Evolutionary conservation across 441 rosid genomes (phyloP).

Genomic region (Gossypium schwendimanii): DNA sequence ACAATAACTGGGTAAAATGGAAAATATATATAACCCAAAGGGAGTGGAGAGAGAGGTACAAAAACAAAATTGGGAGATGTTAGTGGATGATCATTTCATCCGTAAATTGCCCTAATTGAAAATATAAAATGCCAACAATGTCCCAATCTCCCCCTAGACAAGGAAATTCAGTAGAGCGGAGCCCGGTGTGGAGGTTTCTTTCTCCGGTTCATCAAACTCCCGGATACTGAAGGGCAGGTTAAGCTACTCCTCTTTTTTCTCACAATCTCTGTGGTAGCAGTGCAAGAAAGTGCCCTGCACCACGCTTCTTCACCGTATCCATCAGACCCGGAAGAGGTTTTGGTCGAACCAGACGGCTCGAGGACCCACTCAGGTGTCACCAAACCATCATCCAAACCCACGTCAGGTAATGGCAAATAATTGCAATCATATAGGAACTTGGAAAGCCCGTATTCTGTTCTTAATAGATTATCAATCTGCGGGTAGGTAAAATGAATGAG

Average conservation of each 20-base stretch:
- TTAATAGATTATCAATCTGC: conserved; percentile 51
- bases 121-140: not conserved
- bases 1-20: not conserved
- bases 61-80: conserved; percentile 20
- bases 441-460: conserved; percentile 55
- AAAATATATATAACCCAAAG: not conserved
- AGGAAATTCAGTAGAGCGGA: conserved; percentile 51
- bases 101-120: conserved; percentile 17
- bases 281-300: conserved; percentile 46
- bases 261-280: conserved; percentile 61
- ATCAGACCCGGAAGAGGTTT: conserved; percentile 50
- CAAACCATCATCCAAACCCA: conserved; percentile 34
- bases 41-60: conserved; percentile 9
- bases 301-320: conserved; percentile 40
- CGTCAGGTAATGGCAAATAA: conserved; percentile 46
- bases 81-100: not conserved
- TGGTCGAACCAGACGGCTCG: conserved; percentile 44
- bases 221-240: conserved; percentile 29
- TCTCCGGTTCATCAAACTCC: conserved; percentile 49
- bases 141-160: not conserved
- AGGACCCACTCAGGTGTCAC: conserved; percentile 59
- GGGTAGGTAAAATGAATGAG: conserved; percentile 8
- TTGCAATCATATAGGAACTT: conserved; percentile 57
- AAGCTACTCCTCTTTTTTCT: conserved; percentile 74
- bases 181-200: conserved; percentile 77